phyloP scores from a whole-genome alignment of 2,329 filamentous ascomycete genomes.

The Sordariomycetes sp. region DNA sequence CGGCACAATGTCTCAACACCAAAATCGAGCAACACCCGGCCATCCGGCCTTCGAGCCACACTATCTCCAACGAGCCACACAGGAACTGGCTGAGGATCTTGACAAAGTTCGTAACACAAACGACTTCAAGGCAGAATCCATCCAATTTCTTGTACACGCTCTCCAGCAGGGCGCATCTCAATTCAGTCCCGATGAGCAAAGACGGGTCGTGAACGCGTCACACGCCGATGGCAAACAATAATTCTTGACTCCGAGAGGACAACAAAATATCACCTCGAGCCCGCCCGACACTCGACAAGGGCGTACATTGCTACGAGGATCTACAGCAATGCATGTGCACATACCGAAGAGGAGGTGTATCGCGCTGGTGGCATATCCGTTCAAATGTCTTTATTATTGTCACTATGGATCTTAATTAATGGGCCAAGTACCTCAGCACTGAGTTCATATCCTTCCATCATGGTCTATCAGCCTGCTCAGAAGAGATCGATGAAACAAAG shows the following conservation, averaged over 20 bases:
- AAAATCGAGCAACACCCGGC: conserved; percentile 8
- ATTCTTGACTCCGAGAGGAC: too few species aligned
- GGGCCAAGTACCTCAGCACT: too few species aligned
- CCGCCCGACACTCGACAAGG: too few species aligned
- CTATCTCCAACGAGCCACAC: conserved; percentile 61
- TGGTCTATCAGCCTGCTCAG: too few species aligned
- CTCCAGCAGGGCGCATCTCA: conserved; percentile 58
- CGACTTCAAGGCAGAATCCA: conserved; percentile 59
- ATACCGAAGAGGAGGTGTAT: too few species aligned
- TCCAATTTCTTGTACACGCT: conserved; percentile 57
- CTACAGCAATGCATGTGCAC: too few species aligned
- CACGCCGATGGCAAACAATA: not conserved
- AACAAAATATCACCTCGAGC: not conserved
- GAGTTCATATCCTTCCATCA: too few species aligned
- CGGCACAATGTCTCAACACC: conserved; percentile 9
- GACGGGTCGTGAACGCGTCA: conserved; percentile 10
- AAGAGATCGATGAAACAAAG: too few species aligned
- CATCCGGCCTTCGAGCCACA: conserved; percentile 47
- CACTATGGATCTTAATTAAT: too few species aligned
- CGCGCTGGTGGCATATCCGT: too few species aligned
- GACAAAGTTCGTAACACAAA: conserved; percentile 59
- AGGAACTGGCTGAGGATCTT: conserved; percentile 66
- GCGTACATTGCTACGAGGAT: too few species aligned
- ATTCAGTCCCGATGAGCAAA: conserved; percentile 38
- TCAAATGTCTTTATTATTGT: too few species aligned